Percentiles rank a stretch among this genome's conserved stretches.
Conservation (phyloP, 805 yeast species). For the Teunomyces funiuensis region DNA sequence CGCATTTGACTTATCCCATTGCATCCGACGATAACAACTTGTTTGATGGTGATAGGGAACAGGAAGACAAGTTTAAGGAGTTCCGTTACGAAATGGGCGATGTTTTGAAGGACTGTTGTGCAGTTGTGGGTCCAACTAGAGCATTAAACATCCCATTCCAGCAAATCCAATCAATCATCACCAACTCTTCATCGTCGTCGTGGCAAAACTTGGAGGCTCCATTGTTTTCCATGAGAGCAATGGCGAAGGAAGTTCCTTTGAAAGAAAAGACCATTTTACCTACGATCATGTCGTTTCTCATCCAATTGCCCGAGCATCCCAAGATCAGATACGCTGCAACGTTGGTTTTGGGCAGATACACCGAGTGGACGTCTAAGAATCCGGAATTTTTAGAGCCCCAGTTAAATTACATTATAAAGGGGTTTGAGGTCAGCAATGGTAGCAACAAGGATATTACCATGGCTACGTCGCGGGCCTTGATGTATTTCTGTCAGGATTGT, state of each 20-base stretch:
- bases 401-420: conserved; percentile 77
- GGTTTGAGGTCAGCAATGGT: conserved; percentile 44
- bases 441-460: conserved; percentile 52
- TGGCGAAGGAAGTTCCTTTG: conserved; percentile 86
- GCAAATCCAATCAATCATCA: conserved; percentile 47
- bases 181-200: conserved; percentile 32
- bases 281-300: conserved; percentile 65
- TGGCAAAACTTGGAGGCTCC: conserved; percentile 95
- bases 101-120: conserved; percentile 93
- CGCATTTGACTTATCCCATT: conserved; percentile 74
- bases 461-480: conserved; percentile 91
- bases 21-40: conserved; percentile 31
- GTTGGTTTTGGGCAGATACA: conserved; percentile 90
- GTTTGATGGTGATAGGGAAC: conserved; percentile 70
- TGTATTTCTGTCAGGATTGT: conserved; percentile 94
- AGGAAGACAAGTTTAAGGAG: conserved; percentile 88
- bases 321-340: conserved; percentile 91
- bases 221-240: conserved; percentile 81
- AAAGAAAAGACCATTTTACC: conserved; percentile 71
- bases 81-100: conserved; percentile 97
- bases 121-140: conserved; percentile 73
- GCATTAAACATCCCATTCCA: conserved; percentile 73
- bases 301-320: conserved; percentile 77
- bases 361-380: conserved; percentile 91
- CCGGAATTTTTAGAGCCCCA: conserved; percentile 81